Percentiles rank a stretch among this genome's conserved stretches.
Evolutionary conservation across 1,139 yeast species (phyloP).

Genomic region (Meyerozyma carpophila): DNA sequence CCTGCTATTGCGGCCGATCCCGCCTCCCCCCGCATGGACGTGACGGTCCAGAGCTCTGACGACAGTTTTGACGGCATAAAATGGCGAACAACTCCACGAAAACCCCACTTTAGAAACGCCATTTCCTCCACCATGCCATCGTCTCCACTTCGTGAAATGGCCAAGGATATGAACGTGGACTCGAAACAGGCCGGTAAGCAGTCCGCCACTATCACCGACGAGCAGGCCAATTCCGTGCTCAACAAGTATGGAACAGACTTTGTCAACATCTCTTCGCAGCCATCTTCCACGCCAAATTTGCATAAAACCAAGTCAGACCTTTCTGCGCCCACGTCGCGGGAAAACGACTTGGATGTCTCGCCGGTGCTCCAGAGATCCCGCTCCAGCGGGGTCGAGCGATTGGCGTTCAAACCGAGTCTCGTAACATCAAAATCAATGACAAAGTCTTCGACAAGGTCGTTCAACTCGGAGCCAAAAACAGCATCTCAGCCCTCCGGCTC

Average conservation of each 20-base stretch:
- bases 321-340: constrained; percentile 9
- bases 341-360: constrained; percentile 7
- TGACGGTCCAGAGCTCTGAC: constrained; percentile 31
- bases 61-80: constrained; percentile 44
- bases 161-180: background rate
- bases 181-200: background rate
- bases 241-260: constrained; percentile 33
- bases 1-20: background rate
- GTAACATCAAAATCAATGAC: constrained; percentile 2
- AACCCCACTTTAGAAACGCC: background rate
- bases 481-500: constrained; percentile 3
- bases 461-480: constrained; percentile 3
- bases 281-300: constrained; percentile 16
- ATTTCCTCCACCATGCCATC: constrained; percentile 16
- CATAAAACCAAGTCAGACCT: constrained; percentile 25
- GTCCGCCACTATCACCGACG: constrained; percentile 20
- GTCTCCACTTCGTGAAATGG: constrained; percentile 31
- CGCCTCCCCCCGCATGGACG: constrained; percentile 6
- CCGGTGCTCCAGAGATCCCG: constrained; percentile 25
- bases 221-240: constrained; percentile 32
- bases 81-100: constrained; percentile 34
- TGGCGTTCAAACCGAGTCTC: constrained; percentile 4
- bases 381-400: constrained; percentile 21
- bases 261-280: constrained; percentile 15
- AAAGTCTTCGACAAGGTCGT: background rate